Conservation (phyloP, 176 grass and related monocot species). For the Musa beccarii region DNA sequence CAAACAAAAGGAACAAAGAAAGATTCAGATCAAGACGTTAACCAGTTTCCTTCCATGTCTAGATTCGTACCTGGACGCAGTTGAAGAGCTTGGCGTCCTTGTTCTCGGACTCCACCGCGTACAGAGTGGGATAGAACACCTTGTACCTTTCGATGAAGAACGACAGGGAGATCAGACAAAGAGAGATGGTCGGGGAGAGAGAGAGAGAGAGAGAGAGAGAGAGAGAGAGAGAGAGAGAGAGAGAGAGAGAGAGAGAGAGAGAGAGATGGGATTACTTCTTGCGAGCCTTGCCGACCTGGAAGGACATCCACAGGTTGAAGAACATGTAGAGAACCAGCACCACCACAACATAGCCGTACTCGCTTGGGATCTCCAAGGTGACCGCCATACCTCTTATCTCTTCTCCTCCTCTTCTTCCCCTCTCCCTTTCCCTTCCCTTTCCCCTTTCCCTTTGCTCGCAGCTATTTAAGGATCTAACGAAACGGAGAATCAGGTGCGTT, state of each 20-base stretch:
- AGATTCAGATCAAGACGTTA: neutral
- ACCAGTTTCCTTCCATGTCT: neutral
- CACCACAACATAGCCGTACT: constrained; percentile 82
- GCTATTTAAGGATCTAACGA: too few species aligned
- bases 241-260: neutral
- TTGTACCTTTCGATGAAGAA: constrained; percentile 48
- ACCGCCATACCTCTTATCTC: constrained; percentile 33
- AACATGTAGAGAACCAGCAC: constrained; percentile 59
- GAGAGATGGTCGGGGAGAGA: too few species aligned
- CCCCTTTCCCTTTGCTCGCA: too few species aligned
- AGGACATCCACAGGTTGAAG: constrained; percentile 86
- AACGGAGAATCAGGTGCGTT: too few species aligned
- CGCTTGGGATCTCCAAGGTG: constrained; percentile 54
- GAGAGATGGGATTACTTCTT: constrained; percentile 29
- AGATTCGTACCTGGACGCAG: constrained; percentile 66
- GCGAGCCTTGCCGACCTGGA: constrained; percentile 76
- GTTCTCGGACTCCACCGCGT: constrained; percentile 68
- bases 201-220: neutral
- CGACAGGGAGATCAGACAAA: too few species aligned
- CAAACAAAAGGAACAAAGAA: neutral
- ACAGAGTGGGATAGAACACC: constrained; percentile 62
- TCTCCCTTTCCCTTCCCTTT: neutral
- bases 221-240: neutral
- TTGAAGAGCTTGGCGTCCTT: constrained; percentile 98
- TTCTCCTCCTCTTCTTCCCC: neutral